Percentiles rank a stretch among this genome's conserved stretches.
Conservation (phyloP, 345 rosid genomes). For the Eucalyptus coolabah region DNA sequence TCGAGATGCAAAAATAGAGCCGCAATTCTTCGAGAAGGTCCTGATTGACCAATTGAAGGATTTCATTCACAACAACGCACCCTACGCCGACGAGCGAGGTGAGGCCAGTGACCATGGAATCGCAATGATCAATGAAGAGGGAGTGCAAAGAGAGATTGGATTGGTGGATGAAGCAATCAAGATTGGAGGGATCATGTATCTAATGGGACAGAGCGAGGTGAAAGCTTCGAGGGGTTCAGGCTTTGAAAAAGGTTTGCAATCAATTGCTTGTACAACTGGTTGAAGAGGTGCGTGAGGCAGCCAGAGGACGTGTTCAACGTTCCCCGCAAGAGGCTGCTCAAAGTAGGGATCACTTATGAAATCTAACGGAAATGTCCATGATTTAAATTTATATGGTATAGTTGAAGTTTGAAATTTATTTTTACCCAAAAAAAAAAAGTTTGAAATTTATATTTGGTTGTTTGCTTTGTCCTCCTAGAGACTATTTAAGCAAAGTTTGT, state of each 20-base stretch:
- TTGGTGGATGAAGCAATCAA: neutral
- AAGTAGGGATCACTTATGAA: slow-evolving; percentile 16
- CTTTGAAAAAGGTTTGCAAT: neutral
- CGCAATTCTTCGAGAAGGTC: neutral
- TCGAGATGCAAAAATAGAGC: neutral
- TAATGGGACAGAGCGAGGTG: slow-evolving; percentile 14
- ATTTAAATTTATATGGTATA: too few species aligned
- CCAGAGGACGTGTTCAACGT: slow-evolving; percentile 6
- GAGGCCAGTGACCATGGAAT: neutral
- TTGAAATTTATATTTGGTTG: neutral
- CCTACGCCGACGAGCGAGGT: neutral
- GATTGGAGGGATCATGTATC: slow-evolving; percentile 1
- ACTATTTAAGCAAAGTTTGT: neutral
- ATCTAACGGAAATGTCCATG: neutral
- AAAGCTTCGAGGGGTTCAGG: slow-evolving; percentile 1
- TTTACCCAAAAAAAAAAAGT: too few species aligned
- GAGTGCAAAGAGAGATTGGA: neutral
- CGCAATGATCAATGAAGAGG: neutral
- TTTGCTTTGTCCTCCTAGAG: neutral
- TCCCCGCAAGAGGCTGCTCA: slow-evolving; percentile 7
- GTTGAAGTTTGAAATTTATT: too few species aligned
- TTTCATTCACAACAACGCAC: neutral
- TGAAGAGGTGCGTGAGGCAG: slow-evolving; percentile 10
- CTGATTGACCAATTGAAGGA: neutral
- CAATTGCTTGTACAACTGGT: slow-evolving; percentile 5